A percentile compares a stretch with the other conserved stretches of the same genome.
These are phyloP conservation scores for Simplicillium aogashimaense DNA, from an alignment of 2,329 filamentous ascomycete species.

Conservation along the genomic window DNA sequence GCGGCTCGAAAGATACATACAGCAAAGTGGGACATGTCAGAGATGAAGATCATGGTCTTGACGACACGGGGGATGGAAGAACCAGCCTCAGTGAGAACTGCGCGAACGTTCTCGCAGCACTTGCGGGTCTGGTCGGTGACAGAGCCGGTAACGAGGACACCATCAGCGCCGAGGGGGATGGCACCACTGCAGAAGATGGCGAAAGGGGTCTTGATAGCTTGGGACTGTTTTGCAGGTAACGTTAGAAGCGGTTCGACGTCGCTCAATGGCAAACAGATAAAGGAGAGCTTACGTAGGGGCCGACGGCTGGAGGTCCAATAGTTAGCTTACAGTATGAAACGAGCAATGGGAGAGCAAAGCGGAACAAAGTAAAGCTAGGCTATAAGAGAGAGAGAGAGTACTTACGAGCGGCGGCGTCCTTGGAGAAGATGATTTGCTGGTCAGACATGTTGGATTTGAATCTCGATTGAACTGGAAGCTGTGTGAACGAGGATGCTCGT, in stretches of 20 bases:
- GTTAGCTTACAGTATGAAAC: slow-evolving; percentile 5
- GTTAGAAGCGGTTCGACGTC: neutral
- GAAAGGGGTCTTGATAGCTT: slow-evolving; percentile 55
- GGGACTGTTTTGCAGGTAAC: slow-evolving; percentile 34
- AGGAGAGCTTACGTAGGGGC: slow-evolving; percentile 46
- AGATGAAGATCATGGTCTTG: slow-evolving; percentile 87
- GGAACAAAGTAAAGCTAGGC: neutral
- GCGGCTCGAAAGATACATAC: slow-evolving; percentile 21
- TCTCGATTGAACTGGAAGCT: slow-evolving; percentile 15
- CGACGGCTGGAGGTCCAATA: slow-evolving; percentile 35
- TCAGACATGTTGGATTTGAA: slow-evolving; percentile 33
- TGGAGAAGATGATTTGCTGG: slow-evolving; percentile 43
- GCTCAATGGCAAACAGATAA: neutral
- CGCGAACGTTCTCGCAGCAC: slow-evolving; percentile 68
- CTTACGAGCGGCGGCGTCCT: slow-evolving; percentile 50
- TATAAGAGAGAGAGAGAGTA: slow-evolving; percentile 8
- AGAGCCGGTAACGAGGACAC: slow-evolving; percentile 45
- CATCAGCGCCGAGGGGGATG: slow-evolving; percentile 56
- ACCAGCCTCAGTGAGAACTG: slow-evolving; percentile 73
- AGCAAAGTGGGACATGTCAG: slow-evolving; percentile 82
- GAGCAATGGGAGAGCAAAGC: neutral
- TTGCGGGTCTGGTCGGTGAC: slow-evolving; percentile 54
- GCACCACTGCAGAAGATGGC: slow-evolving; percentile 61
- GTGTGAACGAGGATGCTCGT: slow-evolving; percentile 18
- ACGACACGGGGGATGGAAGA: slow-evolving; percentile 72